Evolutionary conservation across 2,329 filamentous ascomycete genomes (phyloP), one percentile per base, ranked within the genome.

Genomic region (Pyricularia sp.): DNA sequence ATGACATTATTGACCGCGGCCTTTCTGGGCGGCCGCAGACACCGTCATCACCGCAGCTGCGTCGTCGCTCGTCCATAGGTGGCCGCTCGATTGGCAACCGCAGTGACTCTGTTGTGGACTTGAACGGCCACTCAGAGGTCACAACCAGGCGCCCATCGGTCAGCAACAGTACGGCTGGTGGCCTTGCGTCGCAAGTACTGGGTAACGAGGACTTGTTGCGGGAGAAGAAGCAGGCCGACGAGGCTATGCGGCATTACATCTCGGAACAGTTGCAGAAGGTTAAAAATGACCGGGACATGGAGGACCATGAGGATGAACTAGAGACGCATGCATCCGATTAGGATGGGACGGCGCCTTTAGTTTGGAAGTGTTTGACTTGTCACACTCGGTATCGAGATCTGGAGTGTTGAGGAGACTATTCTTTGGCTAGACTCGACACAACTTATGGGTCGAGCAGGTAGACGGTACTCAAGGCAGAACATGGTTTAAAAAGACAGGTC

Each of bases 21-120:
- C 72, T 73, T 53, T 59, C 55, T 59, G 69, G 76, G 63, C 66
- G 72, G 66, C 71, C 77, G 68, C 71, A 76, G 69, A 73, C 72
- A 28, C 75, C 76, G 12, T 73, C 75, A 13, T 81, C 78, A 69
- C 82, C 82, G 24, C 78, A 80, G 22, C 80, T 93, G 70, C 88
- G 91, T 49, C 87, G 91, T 65, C 92, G 90, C 4, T 93, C 91
- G 4, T 93, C 90, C 0, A 59, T 59, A 28, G 24, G 22, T 19
- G 86, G 85, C 59, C 86, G 93, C 55, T 96, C 91, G 62, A 92
- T 97, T 65, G 90, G 91, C 44, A 86, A 86, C 65, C 86, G 91
- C 64, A 94, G 90, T 73, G 92, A 96, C 76, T 96, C 88, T 73
- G 83, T 84, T 64, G 74, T 74, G 2, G 80, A 81, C 66, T 19